Conservation (phyloP, 257 asterid genomes). For the Fraxinus quadrangulata region DNA sequence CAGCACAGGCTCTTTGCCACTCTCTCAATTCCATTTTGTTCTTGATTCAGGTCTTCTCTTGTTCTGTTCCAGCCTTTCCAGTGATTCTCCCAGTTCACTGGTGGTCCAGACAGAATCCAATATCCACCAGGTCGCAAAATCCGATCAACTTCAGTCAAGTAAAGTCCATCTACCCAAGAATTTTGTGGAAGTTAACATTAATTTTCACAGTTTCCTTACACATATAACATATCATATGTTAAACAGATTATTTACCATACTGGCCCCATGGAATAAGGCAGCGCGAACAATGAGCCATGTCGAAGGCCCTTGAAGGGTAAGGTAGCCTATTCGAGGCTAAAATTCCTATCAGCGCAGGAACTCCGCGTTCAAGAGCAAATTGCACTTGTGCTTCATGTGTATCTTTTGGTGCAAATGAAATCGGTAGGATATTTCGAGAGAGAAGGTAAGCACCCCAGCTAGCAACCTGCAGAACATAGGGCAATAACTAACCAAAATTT, state of each 20-base stretch:
- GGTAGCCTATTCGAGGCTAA: constrained; percentile 78
- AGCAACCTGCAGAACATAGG: constrained; percentile 61
- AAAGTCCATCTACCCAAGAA: constrained; percentile 69
- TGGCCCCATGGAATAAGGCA: constrained; percentile 92
- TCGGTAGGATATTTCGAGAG: constrained; percentile 63
- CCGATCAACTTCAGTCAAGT: constrained; percentile 84
- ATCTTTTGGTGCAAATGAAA: constrained; percentile 93
- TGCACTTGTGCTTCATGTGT: constrained; percentile 95
- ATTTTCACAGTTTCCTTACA: neutral
- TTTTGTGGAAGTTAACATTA: neutral
- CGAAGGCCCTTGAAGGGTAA: constrained; percentile 91
- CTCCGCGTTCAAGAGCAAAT: constrained; percentile 90
- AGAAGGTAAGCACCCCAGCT: constrained; percentile 98
- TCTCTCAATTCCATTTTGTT: constrained; percentile 68
- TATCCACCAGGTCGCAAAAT: constrained; percentile 91
- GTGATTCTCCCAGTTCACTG: constrained; percentile 75
- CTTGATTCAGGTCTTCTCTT: constrained; percentile 50
- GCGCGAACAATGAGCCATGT: constrained; percentile 94
- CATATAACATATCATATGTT: neutral
- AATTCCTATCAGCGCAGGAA: constrained; percentile 83
- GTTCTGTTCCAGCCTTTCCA: constrained; percentile 90
- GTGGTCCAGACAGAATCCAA: constrained; percentile 97
- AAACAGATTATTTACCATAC: constrained; percentile 45
- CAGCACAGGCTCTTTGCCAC: constrained; percentile 83
- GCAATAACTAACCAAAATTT: neutral